Evolutionary conservation across 164 flowering plant species (phyloP).

Genomic region (Stephania japonica): DNA sequence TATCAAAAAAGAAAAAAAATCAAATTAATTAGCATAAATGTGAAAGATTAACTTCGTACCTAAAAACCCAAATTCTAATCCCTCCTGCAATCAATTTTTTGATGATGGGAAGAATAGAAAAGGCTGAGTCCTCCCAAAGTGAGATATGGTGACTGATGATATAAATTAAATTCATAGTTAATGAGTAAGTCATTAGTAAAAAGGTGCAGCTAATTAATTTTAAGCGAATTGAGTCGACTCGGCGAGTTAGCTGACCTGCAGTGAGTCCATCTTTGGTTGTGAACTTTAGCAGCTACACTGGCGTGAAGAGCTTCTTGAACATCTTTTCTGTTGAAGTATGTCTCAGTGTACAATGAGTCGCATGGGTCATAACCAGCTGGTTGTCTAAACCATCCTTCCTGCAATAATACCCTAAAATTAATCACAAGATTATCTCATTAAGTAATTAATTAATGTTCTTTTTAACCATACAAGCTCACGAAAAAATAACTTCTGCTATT

Average conservation of each 20-base stretch:
- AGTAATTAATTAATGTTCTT: no score
- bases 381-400: constrained; percentile 34
- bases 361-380: constrained; percentile 65
- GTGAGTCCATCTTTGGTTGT: constrained; percentile 54
- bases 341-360: constrained; percentile 31
- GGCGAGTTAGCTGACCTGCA: constrained; percentile 46
- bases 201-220: not conserved
- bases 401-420: not conserved
- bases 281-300: constrained; percentile 60
- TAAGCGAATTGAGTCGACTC: not conserved
- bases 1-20: no score
- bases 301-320: constrained; percentile 80
- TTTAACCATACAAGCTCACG: no score
- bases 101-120: constrained; percentile 42
- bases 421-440: not conserved
- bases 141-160: constrained; percentile 30
- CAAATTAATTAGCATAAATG: no score
- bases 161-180: no score
- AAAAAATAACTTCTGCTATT: no score
- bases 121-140: constrained; percentile 38
- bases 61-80: constrained; percentile 50
- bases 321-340: constrained; percentile 60
- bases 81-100: constrained; percentile 42
- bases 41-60: constrained; percentile 24
- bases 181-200: no score